phyloP scores from a whole-genome alignment of 2,329 filamentous ascomycete genomes.

The Penicillium sp. region DNA sequence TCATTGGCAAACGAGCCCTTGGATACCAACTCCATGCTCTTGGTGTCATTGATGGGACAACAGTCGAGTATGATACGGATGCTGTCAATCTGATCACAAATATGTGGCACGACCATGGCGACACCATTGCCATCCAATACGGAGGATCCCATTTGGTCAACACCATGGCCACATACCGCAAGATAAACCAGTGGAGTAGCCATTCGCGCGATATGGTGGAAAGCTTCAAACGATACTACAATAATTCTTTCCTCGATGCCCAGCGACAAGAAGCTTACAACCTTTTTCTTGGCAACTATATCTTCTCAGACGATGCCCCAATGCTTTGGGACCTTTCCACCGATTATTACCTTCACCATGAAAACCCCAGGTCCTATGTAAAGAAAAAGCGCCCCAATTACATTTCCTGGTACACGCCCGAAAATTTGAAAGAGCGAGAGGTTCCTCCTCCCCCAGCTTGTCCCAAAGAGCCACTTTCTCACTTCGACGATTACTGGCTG shows the following conservation, averaged over 20 bases:
- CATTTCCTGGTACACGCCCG: slow-evolving; percentile 83
- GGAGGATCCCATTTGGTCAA: slow-evolving; percentile 97
- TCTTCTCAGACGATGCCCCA: slow-evolving; percentile 80
- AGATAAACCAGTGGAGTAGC: slow-evolving; percentile 98
- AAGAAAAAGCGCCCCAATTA: slow-evolving; percentile 68
- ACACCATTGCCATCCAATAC: slow-evolving; percentile 97
- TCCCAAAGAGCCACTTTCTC: slow-evolving; percentile 42
- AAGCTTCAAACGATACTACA: slow-evolving; percentile 98
- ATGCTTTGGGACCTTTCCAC: slow-evolving; percentile 96
- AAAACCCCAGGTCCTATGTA: slow-evolving; percentile 73
- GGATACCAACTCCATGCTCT: slow-evolving; percentile 90
- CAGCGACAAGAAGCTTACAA: slow-evolving; percentile 98
- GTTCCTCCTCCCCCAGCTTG: slow-evolving; percentile 51
- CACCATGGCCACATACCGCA: slow-evolving; percentile 98
- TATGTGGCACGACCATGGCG: slow-evolving; percentile 97
- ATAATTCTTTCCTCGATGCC: slow-evolving; percentile 97
- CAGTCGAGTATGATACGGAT: slow-evolving; percentile 90
- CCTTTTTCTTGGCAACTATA: slow-evolving; percentile 93
- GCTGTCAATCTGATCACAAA: slow-evolving; percentile 94
- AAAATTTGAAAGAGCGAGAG: slow-evolving; percentile 64
- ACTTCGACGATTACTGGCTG: slow-evolving; percentile 93
- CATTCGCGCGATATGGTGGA: slow-evolving; percentile 98
- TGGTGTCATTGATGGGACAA: slow-evolving; percentile 76
- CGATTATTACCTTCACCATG: slow-evolving; percentile 95
- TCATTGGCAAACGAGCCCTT: slow-evolving; percentile 91